Conservation (phyloP, 2,329 filamentous ascomycete species). For the Pleurostoma richardsiae region DNA sequence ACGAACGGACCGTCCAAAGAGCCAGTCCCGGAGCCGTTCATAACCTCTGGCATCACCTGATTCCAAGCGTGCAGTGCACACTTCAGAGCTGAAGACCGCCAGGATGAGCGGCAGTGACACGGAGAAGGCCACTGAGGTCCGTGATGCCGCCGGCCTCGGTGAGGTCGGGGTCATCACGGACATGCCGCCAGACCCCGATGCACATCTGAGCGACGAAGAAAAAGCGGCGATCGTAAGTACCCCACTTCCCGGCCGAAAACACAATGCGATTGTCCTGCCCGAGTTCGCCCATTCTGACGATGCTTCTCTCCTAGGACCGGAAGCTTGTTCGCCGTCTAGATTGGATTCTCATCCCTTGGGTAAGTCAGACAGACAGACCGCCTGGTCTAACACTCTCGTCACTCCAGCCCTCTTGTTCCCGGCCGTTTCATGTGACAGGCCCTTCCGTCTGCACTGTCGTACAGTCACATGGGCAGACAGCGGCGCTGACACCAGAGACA, state of each 20-base stretch:
- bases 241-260: background rate
- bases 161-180: slow-evolving; percentile 8
- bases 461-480: background rate
- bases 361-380: slow-evolving; percentile 8
- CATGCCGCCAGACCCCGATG: slow-evolving; percentile 24
- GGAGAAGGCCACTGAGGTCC: slow-evolving; percentile 7
- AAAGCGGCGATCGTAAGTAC: slow-evolving; percentile 20
- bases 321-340: slow-evolving; percentile 24
- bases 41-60: too few relatives aligned
- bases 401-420: too few relatives aligned
- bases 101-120: slow-evolving; percentile 9
- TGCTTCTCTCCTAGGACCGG: slow-evolving; percentile 18
- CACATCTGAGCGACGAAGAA: slow-evolving; percentile 20
- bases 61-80: too few relatives aligned
- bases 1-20: too few relatives aligned
- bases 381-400: background rate
- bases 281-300: too few relatives aligned
- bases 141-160: background rate
- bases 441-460: too few relatives aligned
- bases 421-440: too few relatives aligned
- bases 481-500: slow-evolving; percentile 19
- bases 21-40: too few relatives aligned
- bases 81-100: too few relatives aligned
- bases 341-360: slow-evolving; percentile 28
- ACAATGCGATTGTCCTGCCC: too few relatives aligned